Base-by-base conservation (phyloP, 192 early-diverging fungal species). In the Rhizophagus sp. region DNA sequence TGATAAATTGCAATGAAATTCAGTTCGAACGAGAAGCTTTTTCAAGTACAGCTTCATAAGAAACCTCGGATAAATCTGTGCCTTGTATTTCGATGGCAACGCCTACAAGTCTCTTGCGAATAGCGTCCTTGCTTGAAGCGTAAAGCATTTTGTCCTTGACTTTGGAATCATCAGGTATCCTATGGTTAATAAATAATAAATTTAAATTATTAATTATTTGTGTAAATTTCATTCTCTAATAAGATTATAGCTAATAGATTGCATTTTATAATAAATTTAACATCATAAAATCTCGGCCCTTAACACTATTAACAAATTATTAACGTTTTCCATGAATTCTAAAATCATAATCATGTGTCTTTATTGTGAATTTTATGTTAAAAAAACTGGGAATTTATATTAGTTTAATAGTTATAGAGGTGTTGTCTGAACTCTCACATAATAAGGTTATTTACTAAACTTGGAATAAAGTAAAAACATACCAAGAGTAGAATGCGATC, bases 141-240 rank as follows among this genome's bases (percentile, higher is more conserved):
- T 97, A 97, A 81, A 97, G 65, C 97, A 98, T 98, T 90, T 96
- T 96, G 82, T 86, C 73, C 83, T 89, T 91, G 77, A 97, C 85
- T 80, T 87, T 91, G 34, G 95, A 87, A 6, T 71, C 85, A 76
- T 97, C 95, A 33, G 97, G 97, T 47, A 92, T 85, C 94, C 94
- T 95, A 83, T 2, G 41, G 36, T 19, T 6, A 30, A 7, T 19
- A 30, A 63, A 2, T 25, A 30, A 47, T 8, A n/a, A 36, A 36
- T 36, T 41, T 8, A 41, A 41, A 44, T 24, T n/a, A 17, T 22
- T 64, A 57, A 81, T n/a, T 34, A 25, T 65, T 72, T 49, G 74
- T 2, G 6, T 41, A 47, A 47, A 47, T 47, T 47, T 47, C 44
- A 47, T 47, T 12, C 44, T 47, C 5, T 41, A 41, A 41, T 41